These are phyloP conservation scores for Solanum sparsipilum DNA, from an alignment of 257 asterid species.

Conservation along the genomic window DNA sequence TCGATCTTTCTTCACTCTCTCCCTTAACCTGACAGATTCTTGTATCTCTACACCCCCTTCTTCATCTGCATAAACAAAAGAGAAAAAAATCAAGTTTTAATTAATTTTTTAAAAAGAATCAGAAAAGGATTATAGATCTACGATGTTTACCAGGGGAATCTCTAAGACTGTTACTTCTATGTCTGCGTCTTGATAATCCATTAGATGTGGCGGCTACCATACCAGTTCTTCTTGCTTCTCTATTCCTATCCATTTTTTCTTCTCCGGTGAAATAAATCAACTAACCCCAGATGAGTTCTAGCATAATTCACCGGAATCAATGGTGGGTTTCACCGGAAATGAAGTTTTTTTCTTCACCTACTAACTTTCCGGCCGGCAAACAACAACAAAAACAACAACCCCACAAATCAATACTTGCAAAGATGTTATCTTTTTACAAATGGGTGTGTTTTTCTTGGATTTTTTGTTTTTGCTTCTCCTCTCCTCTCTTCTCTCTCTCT, in stretches of 20 bases:
- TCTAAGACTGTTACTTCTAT: conserved; percentile 63
- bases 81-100: background rate
- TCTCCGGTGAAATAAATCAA: conserved; percentile 23
- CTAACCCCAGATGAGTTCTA: conserved; percentile 18
- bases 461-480: background rate
- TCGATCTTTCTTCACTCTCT: conserved; percentile 89
- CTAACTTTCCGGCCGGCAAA: background rate
- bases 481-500: background rate
- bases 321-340: conserved; percentile 21
- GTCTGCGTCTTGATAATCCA: conserved; percentile 73
- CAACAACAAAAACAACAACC: background rate
- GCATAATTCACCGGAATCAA: conserved; percentile 20
- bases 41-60: conserved; percentile 72
- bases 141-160: conserved; percentile 66
- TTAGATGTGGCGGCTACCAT: conserved; percentile 47
- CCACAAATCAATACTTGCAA: conserved; percentile 1
- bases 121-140: conserved; percentile 40
- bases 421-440: conserved; percentile 13
- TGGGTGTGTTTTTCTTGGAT: background rate
- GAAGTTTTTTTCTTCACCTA: conserved; percentile 14
- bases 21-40: conserved; percentile 72
- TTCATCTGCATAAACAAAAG: conserved; percentile 50
- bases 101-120: background rate
- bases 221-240: conserved; percentile 73
- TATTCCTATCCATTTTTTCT: conserved; percentile 67